Evolutionary conservation across 768 basidiomycete species (phyloP), one percentile per base, ranked within the genome.

Genomic region (Leucosporidium yakuticum): DNA sequence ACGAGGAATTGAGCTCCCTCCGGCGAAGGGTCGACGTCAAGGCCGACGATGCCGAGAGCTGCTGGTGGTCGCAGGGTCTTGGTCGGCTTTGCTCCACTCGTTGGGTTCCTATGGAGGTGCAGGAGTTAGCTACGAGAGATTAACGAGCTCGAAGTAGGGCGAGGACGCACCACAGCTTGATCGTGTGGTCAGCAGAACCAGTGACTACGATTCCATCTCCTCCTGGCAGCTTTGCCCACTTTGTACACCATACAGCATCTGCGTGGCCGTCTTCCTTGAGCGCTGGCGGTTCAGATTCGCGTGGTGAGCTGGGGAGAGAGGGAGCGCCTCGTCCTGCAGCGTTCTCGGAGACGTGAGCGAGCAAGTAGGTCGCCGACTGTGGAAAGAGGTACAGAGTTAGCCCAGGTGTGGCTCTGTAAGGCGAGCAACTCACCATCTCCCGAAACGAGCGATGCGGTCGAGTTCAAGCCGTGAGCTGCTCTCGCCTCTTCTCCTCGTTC

Each of bases 1-100:
- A 73, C 61, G 31, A 73, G 39, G 62, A 67, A 73, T 1, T 55
- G 27, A 20, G 65, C 69, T 23, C 68, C 67, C 23, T 5, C 8
- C 5, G 53, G 47, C 0, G 59, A 34, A 20, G 68, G 68, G 57
- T 73, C 69, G 32, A 73, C 32, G 58, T 69, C 71, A 29, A 73
- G 61, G n/a, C 63, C 60, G 56, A 73, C 71, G 61, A 73, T 62
- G 2, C 71, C 71, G 60, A 73, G 66, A 9, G 59, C 58, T 12
- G 69, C 63, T 1, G 54, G 44, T 1, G 68, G 63, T 2, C 63
- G 68, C 27, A 73, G 54, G 14, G 71, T 69, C 20, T n/a, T 21
- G 0, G 61, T 60, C 23, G 71, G 66, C 3, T 17, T 23, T 21
- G 54, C 31, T 2, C 64, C 47, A 11, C 21, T 23, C 0, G 56